Percentiles rank a stretch among this genome's conserved stretches.
Evolutionary conservation across 192 early-diverging fungal species (phyloP).

Genomic region (Dissophora ornata): DNA sequence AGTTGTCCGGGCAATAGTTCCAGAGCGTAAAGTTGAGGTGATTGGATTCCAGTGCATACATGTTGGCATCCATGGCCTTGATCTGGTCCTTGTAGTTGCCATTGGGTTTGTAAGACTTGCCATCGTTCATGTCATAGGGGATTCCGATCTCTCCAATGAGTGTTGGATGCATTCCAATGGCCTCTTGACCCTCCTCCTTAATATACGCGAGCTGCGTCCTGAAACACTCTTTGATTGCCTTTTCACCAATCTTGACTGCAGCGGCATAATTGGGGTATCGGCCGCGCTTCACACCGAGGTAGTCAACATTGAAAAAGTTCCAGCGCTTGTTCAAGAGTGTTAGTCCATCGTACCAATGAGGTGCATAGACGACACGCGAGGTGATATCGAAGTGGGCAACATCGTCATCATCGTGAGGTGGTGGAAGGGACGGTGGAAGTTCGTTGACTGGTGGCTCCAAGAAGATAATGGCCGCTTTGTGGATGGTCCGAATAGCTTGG

Average conservation of each 20-base stretch:
- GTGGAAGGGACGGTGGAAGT: slow-evolving; percentile 59
- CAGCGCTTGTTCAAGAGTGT: slow-evolving; percentile 70
- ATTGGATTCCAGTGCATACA: slow-evolving; percentile 58
- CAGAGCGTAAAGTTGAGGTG: slow-evolving; percentile 64
- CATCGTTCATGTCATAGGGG: slow-evolving; percentile 62
- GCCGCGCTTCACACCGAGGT: slow-evolving; percentile 66
- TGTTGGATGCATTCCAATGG: slow-evolving; percentile 60
- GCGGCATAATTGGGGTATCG: slow-evolving; percentile 59
- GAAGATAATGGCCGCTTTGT: slow-evolving; percentile 64
- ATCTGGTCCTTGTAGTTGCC: slow-evolving; percentile 56
- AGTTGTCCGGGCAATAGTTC: slow-evolving; percentile 68
- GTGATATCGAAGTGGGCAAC: slow-evolving; percentile 50
- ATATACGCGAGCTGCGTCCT: slow-evolving; percentile 58
- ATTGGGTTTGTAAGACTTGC: slow-evolving; percentile 28
- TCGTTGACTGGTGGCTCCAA: slow-evolving; percentile 67
- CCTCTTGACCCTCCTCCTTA: slow-evolving; percentile 56
- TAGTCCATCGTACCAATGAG: slow-evolving; percentile 72
- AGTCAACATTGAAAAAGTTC: slow-evolving; percentile 67
- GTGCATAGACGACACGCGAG: slow-evolving; percentile 62
- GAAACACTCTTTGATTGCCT: slow-evolving; percentile 65
- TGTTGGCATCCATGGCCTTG: slow-evolving; percentile 66
- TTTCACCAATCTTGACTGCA: slow-evolving; percentile 64
- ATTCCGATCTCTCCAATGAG: slow-evolving; percentile 66
- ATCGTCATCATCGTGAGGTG: slow-evolving; percentile 50
- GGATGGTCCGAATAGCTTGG: slow-evolving; percentile 55